Evolutionary conservation across 148 eudicot genomes (phyloP).

Genomic region (Rhododendron mucronatum): DNA sequence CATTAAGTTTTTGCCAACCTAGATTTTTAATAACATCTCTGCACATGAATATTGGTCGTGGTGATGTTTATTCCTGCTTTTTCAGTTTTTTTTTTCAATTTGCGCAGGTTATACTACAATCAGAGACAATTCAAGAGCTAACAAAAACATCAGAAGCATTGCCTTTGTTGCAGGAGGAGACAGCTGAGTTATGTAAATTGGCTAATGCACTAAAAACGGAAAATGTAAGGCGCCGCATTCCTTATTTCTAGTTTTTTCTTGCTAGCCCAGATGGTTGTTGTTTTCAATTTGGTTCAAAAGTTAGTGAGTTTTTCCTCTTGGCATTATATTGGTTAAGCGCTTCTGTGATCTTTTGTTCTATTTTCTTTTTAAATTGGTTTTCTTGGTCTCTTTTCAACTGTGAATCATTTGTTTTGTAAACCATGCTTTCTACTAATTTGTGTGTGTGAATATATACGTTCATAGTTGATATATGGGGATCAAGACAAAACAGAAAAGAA

Average conservation of each 20-base stretch:
- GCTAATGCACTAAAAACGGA: conserved; percentile 56
- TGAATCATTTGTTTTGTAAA: no score
- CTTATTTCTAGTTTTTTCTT: not conserved
- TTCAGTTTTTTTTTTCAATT: not conserved
- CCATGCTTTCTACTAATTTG: no score
- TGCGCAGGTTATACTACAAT: conserved; percentile 71
- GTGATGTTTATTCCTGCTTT: not conserved
- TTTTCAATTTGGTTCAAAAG: not conserved
- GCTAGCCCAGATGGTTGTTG: not conserved
- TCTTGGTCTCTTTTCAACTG: no score
- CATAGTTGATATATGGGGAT: not conserved
- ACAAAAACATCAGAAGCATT: conserved; percentile 79
- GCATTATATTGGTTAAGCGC: not conserved
- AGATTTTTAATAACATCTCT: not conserved
- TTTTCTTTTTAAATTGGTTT: not conserved
- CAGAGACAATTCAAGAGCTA: conserved; percentile 92
- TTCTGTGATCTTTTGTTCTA: not conserved
- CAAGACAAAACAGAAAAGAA: not conserved
- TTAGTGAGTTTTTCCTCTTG: not conserved
- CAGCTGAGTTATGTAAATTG: conserved; percentile 53
- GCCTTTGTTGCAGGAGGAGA: conserved; percentile 60
- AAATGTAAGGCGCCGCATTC: conserved; percentile 33
- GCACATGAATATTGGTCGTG: not conserved
- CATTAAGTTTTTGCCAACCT: not conserved
- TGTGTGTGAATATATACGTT: not conserved